These are phyloP conservation scores for Macaranga tanarius DNA, from an alignment of 441 rosid species.

Conservation along the genomic window DNA sequence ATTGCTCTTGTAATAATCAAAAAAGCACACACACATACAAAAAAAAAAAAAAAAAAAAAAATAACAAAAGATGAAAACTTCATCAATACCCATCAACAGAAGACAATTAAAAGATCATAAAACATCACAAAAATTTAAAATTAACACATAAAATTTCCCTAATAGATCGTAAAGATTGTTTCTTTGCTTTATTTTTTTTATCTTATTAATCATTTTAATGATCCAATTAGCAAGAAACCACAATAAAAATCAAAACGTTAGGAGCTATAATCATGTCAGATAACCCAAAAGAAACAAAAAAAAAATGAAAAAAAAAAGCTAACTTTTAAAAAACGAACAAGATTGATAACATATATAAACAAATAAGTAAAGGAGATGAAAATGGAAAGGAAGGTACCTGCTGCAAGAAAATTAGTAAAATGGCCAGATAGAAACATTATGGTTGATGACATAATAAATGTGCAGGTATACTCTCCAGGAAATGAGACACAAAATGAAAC, in stretches of 20 bases:
- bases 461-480: not conserved
- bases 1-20: slow-evolving; percentile 42
- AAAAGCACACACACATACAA: not conserved
- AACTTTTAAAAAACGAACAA: not conserved
- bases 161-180: slow-evolving; percentile 6
- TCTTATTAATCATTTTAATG: not conserved
- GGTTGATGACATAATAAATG: not conserved
- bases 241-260: slow-evolving; percentile 7
- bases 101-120: not conserved
- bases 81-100: not conserved
- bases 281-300: not conserved
- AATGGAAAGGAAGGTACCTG: slow-evolving; percentile 3
- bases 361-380: not conserved
- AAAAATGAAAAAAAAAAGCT: not conserved
- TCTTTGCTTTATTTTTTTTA: not conserved
- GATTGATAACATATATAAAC: not conserved
- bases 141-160: not conserved
- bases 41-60: not conserved
- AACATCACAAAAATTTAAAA: not conserved
- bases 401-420: not conserved
- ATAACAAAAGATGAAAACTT: not conserved
- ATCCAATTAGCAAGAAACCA: slow-evolving; percentile 3
- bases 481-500: not conserved
- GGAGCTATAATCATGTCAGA: not conserved
- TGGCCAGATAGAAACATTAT: not conserved